Evolutionary conservation across 2,329 filamentous ascomycete species (phyloP).

Genomic region (Eutypa lata): DNA sequence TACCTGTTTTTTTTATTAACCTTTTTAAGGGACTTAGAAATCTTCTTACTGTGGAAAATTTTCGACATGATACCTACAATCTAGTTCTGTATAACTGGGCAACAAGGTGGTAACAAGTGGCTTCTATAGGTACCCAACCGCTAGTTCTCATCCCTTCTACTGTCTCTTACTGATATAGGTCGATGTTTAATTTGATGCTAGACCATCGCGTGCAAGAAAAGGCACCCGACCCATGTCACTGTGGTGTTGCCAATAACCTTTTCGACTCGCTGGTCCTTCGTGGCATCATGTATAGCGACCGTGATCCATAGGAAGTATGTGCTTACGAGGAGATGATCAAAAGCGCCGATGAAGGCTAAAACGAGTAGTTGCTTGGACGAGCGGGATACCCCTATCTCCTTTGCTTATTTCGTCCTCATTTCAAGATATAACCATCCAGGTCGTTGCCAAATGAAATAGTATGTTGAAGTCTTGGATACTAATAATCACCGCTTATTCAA

Average conservation of each 20-base stretch:
- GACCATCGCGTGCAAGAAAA: conserved; percentile 33
- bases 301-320: conserved; percentile 35
- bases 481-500: too few species aligned
- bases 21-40: too few species aligned
- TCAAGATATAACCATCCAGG: conserved; percentile 16
- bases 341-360: conserved; percentile 41
- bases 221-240: conserved; percentile 38
- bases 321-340: conserved; percentile 40
- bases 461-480: too few species aligned
- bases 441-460: too few species aligned
- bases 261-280: conserved; percentile 44
- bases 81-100: conserved; percentile 25
- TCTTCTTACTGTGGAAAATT: too few species aligned
- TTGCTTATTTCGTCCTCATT: conserved; percentile 49
- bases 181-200: conserved; percentile 38
- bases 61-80: conserved; percentile 15
- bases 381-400: conserved; percentile 68
- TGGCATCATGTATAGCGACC: conserved; percentile 39
- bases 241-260: conserved; percentile 49
- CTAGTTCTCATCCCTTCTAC: conserved; percentile 54
- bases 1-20: too few species aligned
- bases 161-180: conserved; percentile 43
- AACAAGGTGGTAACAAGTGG: conserved; percentile 39
- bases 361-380: conserved; percentile 65
- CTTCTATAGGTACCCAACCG: conserved; percentile 51